Evolutionary conservation across 2,329 filamentous ascomycete species (phyloP), one percentile per base, ranked within the genome.

Genomic region (Monilinia fructigena): DNA sequence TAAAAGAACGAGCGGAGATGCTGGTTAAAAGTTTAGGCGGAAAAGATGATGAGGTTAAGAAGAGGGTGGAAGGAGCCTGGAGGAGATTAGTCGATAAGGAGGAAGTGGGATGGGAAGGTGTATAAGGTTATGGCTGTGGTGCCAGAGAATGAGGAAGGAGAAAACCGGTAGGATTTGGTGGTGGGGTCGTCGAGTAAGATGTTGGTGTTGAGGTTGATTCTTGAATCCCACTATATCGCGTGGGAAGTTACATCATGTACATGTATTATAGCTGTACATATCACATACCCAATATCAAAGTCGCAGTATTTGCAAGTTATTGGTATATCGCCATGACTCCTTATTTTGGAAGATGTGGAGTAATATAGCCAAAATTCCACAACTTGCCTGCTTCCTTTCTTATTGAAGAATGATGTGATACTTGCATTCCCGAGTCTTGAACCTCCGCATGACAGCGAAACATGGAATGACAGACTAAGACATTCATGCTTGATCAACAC

Each of bases 101-200:
- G 89, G 88, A 1, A 87, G 86, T 62, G 94, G 93, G 0, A 99
- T 99, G 95, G 95, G 0, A 93, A 89, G 79, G 81, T 97, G 28
- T 99, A 99, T 77, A 97, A 98, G 80, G 93, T 87, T 31, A 83
- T 99, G 83, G 91, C 93, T 16, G 92, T 99, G 73, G 76, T 98
- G 73, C 95, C 95, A 0, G 90, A 93, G 77, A 91, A 90, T 70
- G 84, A 83, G 47, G 90, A 1, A 83, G 81, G 68, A 86, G 93
- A 73, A 84, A 89, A 67, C 94, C 94, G 2, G 93, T 97, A 65
- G 95, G 95, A 0, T 98, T 99, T 80, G 95, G 95, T 0, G 95
- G 94, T 0, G 31, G 58, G 2, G 58, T 61, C 28, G 45, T 40
- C 8, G 45, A 12, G 38, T 61, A 61, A n/a, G 26, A 38, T 6